Evolutionary conservation across 345 rosid species (phyloP).

Genomic region (Iberis pinnata): DNA sequence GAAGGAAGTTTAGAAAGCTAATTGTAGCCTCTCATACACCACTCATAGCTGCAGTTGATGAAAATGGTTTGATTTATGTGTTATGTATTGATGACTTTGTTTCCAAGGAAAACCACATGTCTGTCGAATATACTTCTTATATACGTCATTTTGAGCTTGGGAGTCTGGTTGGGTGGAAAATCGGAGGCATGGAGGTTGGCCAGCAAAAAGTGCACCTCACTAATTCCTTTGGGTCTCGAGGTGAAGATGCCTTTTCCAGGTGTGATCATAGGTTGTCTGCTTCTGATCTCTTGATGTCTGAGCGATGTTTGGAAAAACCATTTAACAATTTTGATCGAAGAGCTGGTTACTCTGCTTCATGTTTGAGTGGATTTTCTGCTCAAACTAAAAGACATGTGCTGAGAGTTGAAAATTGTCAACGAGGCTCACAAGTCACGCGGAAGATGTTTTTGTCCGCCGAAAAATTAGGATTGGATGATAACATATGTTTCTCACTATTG

Average conservation of each 20-base stretch:
- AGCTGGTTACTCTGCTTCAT: conserved; percentile 30
- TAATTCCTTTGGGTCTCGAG: conserved; percentile 16
- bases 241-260: conserved; percentile 25
- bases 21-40: conserved; percentile 61
- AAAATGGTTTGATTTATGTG: conserved; percentile 58
- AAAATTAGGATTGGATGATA: conserved; percentile 53
- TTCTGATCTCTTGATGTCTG: conserved; percentile 20
- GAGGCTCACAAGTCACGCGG: conserved; percentile 36
- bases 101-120: conserved; percentile 33
- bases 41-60: conserved; percentile 74
- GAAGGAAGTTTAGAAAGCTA: conserved; percentile 67
- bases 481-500: conserved; percentile 63
- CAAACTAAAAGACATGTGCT: conserved; percentile 32
- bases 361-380: conserved; percentile 46
- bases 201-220: conserved; percentile 35
- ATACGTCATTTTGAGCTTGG: conserved; percentile 56
- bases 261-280: conserved; percentile 22
- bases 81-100: conserved; percentile 43
- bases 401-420: conserved; percentile 32
- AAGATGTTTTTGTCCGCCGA: conserved; percentile 53
- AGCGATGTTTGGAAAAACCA: conserved; percentile 29
- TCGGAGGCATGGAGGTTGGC: conserved; percentile 62
- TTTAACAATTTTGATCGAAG: conserved; percentile 29
- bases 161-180: conserved; percentile 60
- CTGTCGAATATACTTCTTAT: conserved; percentile 41